Percentiles rank a stretch among this genome's conserved stretches.
phyloP scores from a whole-genome alignment of 345 rosid species.

The Arabidopsis suecica region DNA sequence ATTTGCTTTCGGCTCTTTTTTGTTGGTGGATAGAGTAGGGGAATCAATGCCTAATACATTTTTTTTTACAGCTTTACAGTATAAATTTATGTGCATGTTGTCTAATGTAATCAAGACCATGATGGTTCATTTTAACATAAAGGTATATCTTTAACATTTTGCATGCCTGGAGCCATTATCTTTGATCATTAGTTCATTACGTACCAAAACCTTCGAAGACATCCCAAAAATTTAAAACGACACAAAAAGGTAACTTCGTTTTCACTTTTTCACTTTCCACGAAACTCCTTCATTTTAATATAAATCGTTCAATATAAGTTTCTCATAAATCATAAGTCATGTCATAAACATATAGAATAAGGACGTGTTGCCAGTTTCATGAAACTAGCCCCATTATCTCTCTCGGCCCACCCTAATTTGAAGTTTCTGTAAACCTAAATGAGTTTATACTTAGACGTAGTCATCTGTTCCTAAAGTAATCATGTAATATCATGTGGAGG shows the following conservation, averaged over 20 bases:
- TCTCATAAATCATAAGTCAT: no score
- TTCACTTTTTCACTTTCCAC: not conserved
- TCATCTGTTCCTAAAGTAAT: not conserved
- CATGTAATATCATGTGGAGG: not conserved
- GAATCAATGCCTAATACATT: constrained; percentile 8
- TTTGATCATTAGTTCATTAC: constrained; percentile 1
- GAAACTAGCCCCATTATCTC: not conserved
- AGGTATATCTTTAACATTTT: not conserved
- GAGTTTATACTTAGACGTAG: not conserved
- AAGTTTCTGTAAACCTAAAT: not conserved
- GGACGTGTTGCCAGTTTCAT: not conserved
- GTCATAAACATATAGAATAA: not conserved
- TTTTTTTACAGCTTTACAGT: constrained; percentile 7
- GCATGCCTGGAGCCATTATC: constrained; percentile 11
- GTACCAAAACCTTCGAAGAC: constrained; percentile 20
- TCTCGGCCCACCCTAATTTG: not conserved
- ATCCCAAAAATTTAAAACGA: not conserved
- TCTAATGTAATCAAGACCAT: constrained; percentile 19
- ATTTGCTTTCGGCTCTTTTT: constrained; percentile 43
- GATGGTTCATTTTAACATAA: not conserved
- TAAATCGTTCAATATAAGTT: not conserved
- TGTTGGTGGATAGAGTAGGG: constrained; percentile 3
- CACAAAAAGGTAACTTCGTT: not conserved
- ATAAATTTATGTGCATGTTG: constrained; percentile 19
- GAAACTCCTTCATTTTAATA: not conserved